These are phyloP conservation scores for Tylopilus subfusipes DNA, from an alignment of 768 basidiomycete species.

Conservation along the genomic window DNA sequence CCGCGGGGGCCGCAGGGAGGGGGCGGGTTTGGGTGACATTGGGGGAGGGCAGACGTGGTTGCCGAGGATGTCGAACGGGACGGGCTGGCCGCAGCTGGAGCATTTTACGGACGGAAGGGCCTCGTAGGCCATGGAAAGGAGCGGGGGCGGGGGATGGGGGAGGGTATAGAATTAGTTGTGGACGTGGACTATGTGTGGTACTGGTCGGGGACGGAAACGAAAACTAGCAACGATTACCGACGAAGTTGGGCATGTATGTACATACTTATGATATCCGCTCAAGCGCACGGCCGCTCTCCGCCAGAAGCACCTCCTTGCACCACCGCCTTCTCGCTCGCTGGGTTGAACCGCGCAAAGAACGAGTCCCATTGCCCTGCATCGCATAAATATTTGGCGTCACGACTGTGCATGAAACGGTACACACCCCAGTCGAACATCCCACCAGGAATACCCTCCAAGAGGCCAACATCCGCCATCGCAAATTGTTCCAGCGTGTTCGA, in stretches of 20 bases:
- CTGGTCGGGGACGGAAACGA: not conserved
- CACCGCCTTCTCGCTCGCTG: constrained; percentile 5
- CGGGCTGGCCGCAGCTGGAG: constrained; percentile 66
- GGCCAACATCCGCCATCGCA: constrained; percentile 62
- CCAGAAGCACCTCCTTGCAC: not conserved
- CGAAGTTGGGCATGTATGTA: constrained; percentile 16
- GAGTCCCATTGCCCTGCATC: constrained; percentile 74
- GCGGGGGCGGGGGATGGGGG: constrained; percentile 8
- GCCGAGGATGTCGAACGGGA: constrained; percentile 69
- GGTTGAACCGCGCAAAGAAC: constrained; percentile 65
- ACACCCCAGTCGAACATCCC: constrained; percentile 87
- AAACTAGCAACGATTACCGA: constrained; percentile 11
- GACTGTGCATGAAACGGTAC: constrained; percentile 29
- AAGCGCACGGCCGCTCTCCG: not conserved
- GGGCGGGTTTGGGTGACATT: constrained; percentile 32
- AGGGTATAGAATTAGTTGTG: constrained; percentile 27
- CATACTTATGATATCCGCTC: not conserved
- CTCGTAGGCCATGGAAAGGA: constrained; percentile 40
- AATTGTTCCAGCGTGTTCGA: constrained; percentile 57
- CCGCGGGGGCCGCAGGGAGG: too few relatives aligned
- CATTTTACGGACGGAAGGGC: constrained; percentile 82
- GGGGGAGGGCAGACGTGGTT: constrained; percentile 70
- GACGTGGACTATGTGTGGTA: constrained; percentile 9
- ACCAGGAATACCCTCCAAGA: constrained; percentile 76
- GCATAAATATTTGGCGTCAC: not conserved